Conservation (phyloP, 2,329 filamentous ascomycete genomes). For the Coniochaeta sp. region DNA sequence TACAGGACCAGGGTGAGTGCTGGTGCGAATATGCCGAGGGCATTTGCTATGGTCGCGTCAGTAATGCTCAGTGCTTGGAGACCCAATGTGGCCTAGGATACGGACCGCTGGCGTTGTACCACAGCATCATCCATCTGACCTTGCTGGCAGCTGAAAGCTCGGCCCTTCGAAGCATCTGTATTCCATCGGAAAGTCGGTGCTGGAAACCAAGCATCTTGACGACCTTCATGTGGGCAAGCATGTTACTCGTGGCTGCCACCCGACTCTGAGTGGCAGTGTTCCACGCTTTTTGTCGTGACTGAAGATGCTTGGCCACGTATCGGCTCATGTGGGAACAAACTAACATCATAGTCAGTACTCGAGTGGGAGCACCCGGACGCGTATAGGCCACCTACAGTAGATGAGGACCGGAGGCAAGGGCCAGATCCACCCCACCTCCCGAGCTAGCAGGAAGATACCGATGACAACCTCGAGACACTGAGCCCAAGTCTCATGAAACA, state of each 20-base stretch:
- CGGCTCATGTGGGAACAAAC: neutral
- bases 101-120: neutral
- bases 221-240: neutral
- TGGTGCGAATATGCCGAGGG: constrained; percentile 31
- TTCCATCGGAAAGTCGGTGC: neutral
- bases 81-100: neutral
- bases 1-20: constrained; percentile 28
- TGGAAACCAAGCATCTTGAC: neutral
- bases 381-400: neutral
- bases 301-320: neutral
- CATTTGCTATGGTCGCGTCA: constrained; percentile 23
- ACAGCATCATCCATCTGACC: neutral
- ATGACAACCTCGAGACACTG: neutral
- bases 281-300: neutral
- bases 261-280: neutral
- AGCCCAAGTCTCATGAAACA: neutral
- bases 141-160: neutral
- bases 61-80: neutral
- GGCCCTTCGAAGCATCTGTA: neutral
- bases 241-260: neutral
- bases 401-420: neutral
- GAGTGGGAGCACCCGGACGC: neutral
- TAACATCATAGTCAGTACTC: neutral
- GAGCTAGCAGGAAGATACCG: neutral
- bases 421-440: neutral